phyloP scores from a whole-genome alignment of 2,329 filamentous ascomycete genomes.

The Colletotrichum sp. region DNA sequence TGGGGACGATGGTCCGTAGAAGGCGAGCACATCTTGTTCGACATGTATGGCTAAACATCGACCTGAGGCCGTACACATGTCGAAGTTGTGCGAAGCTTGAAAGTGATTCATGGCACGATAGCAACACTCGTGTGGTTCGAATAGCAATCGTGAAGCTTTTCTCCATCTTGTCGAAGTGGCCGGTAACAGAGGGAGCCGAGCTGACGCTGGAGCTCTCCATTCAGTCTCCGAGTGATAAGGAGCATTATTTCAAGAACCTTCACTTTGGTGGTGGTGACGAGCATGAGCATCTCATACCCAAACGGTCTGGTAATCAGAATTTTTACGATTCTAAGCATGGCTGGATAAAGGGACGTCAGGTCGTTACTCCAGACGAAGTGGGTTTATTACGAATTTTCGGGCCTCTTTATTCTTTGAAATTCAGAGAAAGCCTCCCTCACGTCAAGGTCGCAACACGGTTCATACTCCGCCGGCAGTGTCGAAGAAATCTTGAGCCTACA shows the following conservation, averaged over 20 bases:
- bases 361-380: slow-evolving; percentile 23
- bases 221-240: slow-evolving; percentile 36
- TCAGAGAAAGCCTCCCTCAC: slow-evolving; percentile 21
- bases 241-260: slow-evolving; percentile 37
- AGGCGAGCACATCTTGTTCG: slow-evolving; percentile 26
- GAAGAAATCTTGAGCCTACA: slow-evolving; percentile 25
- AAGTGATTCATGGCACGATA: not conserved
- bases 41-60: slow-evolving; percentile 33
- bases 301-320: not conserved
- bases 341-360: slow-evolving; percentile 31
- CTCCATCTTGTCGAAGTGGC: slow-evolving; percentile 33
- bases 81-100: slow-evolving; percentile 16
- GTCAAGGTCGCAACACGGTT: slow-evolving; percentile 33
- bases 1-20: slow-evolving; percentile 22
- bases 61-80: slow-evolving; percentile 30
- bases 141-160: slow-evolving; percentile 31
- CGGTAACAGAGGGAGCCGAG: not conserved
- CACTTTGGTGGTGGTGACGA: slow-evolving; percentile 24
- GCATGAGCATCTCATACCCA: slow-evolving; percentile 14
- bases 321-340: slow-evolving; percentile 32
- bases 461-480: slow-evolving; percentile 36
- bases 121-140: slow-evolving; percentile 19
- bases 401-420: not conserved
- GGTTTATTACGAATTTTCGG: slow-evolving; percentile 31
- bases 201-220: slow-evolving; percentile 37